Base-by-base conservation (phyloP, 2,329 filamentous ascomycete genomes). In the Byssothecium circinans region DNA sequence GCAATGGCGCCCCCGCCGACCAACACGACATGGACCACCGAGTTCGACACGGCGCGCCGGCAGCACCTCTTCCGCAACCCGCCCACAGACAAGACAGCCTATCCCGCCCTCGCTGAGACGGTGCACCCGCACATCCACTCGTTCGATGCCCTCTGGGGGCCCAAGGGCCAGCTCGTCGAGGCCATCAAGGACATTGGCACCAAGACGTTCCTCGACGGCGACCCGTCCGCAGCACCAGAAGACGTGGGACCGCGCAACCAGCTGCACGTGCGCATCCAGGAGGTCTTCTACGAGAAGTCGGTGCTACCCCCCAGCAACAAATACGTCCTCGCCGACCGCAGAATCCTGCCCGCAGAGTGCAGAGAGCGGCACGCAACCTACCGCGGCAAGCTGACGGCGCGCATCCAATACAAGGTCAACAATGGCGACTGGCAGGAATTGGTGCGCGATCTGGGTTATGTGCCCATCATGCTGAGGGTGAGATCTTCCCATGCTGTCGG, bases 381-480 rank as follows among this genome's bases (percentile, higher is more conserved):
- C 73, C 81, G 91, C 67, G 94, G 92, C 48, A 89, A 87, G 70
- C 81, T 99, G 57, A 85, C 86, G 43, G 90, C 87, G 7, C 86
- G 87, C 14, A 79, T 99, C 41, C 89, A 96, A 69, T 96, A 89
- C 68, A 83, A 81, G 55, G 81, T 99, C 63, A 97, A 97, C 69
- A 84, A 89, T 72, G 90, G 87, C 42, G 89, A 95, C 57, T 86
- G 89, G 70, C 81, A 86, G 60, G 89, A 95, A 68, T 86, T 90
- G 44, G 80, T 89, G 37, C 82, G 91, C 64, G 92, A 97, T 63
- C 77, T 97, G 59, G 94, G 94, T 5, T 84, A 90, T 63, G 80
- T 97, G 47, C 94, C 94, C 18, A 85, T 99, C 58, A 97, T 97
- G 92, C 74, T 97, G 69, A 89, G 89, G 80, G 87, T 90, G 75